Evolutionary conservation across 345 rosid species (phyloP).

Genomic region (Geranium brycei): DNA sequence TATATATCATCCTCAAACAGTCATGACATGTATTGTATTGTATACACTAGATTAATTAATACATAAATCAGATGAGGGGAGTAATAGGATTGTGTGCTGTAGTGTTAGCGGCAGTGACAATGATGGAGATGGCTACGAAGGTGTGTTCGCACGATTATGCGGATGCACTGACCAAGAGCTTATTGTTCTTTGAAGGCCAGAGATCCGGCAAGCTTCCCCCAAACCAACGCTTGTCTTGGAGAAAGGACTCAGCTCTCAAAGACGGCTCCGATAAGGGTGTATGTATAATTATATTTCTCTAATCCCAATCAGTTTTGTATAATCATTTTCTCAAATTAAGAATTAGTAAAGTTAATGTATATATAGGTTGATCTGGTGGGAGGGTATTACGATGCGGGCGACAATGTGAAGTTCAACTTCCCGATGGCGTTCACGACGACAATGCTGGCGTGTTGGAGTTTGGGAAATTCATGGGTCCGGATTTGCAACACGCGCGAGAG

Average conservation of each 20-base stretch:
- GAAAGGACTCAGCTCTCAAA: conserved; percentile 48
- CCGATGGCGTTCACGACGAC: conserved; percentile 78
- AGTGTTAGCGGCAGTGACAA: neutral
- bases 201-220: conserved; percentile 53
- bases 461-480: conserved; percentile 35
- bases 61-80: neutral
- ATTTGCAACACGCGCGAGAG: conserved; percentile 25
- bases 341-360: no score
- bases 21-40: no score
- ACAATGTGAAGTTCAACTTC: conserved; percentile 62
- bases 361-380: conserved; percentile 55
- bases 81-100: neutral
- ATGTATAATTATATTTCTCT: neutral
- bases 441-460: conserved; percentile 58
- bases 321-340: neutral
- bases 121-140: neutral
- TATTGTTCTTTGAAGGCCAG: conserved; percentile 70
- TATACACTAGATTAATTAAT: no score
- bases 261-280: conserved; percentile 53
- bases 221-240: conserved; percentile 39
- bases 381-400: conserved; percentile 79
- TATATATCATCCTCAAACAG: no score
- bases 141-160: conserved; percentile 31
- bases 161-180: conserved; percentile 46
- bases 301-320: neutral